Evolutionary conservation across 768 basidiomycete species (phyloP).

Genomic region (Tylopilus subfusipes): DNA sequence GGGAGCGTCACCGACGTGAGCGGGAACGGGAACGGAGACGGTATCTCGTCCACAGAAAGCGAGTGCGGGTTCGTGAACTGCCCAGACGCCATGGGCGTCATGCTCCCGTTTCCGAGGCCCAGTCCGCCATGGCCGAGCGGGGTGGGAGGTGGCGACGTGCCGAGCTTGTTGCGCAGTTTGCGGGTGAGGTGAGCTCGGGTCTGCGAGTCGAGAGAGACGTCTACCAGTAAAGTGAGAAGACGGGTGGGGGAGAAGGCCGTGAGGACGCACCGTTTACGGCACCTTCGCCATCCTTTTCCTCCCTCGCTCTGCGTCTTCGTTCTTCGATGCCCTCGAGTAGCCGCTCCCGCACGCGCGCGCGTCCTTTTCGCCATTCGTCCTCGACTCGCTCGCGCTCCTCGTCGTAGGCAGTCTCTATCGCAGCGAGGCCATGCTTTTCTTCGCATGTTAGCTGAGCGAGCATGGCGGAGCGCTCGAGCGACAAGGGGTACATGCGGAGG

Average conservation of each 20-base stretch:
- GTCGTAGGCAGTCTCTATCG: conserved; percentile 66
- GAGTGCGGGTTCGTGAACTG: conserved; percentile 81
- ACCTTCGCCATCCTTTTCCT: conserved; percentile 90
- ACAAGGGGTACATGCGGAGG: conserved; percentile 67
- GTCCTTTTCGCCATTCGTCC: conserved; percentile 75
- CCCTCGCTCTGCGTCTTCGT: conserved; percentile 68
- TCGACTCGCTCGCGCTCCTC: conserved; percentile 79
- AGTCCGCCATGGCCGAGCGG: conserved; percentile 45
- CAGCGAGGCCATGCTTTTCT: conserved; percentile 65
- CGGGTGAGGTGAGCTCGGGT: conserved; percentile 78
- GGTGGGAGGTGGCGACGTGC: conserved; percentile 75
- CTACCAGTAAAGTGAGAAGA: conserved; percentile 34
- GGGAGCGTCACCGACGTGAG: conserved; percentile 55
- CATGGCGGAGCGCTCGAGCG: conserved; percentile 73
- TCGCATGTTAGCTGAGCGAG: conserved; percentile 64
- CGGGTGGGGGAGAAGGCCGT: not conserved
- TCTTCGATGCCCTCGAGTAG: conserved; percentile 85
- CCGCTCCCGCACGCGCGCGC: conserved; percentile 71
- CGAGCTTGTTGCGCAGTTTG: conserved; percentile 78
- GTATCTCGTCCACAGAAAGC: conserved; percentile 80
- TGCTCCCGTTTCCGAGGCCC: conserved; percentile 36
- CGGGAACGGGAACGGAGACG: conserved; percentile 78
- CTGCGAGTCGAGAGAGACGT: conserved; percentile 71
- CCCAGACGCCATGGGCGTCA: conserved; percentile 61
- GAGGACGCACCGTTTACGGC: conserved; percentile 55